Evolutionary conservation across 2,329 filamentous ascomycete species (phyloP).

Genomic region (Byssoonygena ceratinophila): DNA sequence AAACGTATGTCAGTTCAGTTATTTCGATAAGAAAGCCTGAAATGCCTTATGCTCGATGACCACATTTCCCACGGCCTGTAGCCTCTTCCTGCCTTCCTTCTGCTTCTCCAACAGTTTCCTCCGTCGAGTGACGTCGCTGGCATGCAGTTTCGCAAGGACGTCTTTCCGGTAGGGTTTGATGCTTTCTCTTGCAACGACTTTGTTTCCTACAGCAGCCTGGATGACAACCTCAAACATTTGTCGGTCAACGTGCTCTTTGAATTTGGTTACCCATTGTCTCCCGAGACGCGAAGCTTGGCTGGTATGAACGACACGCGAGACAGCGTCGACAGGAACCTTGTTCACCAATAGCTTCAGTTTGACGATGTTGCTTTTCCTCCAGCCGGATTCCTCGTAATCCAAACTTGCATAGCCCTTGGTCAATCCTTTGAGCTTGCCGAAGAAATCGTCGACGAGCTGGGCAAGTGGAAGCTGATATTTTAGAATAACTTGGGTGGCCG

Average conservation of each 20-base stretch:
- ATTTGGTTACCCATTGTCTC: constrained; percentile 81
- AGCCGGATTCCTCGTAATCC: constrained; percentile 93
- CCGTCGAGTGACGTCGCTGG: constrained; percentile 70
- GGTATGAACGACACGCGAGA: constrained; percentile 76
- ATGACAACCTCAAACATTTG: constrained; percentile 98
- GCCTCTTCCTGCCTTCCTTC: constrained; percentile 83
- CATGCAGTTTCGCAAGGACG: constrained; percentile 84
- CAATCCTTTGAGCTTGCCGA: constrained; percentile 85
- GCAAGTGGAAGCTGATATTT: constrained; percentile 83
- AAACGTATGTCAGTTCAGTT: constrained; percentile 10
- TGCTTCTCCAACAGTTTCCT: constrained; percentile 90
- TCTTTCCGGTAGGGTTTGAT: constrained; percentile 96
- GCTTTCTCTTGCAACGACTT: constrained; percentile 81
- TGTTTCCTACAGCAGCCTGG: constrained; percentile 72
- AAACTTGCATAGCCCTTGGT: constrained; percentile 94
- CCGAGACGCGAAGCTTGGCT: constrained; percentile 74
- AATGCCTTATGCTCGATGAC: constrained; percentile 95
- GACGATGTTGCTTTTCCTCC: constrained; percentile 65
- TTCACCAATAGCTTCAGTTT: constrained; percentile 93
- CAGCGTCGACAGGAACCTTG: constrained; percentile 83
- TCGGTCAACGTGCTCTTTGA: constrained; percentile 90
- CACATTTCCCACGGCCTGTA: constrained; percentile 70
- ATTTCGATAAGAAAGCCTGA: constrained; percentile 84
- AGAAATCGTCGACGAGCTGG: constrained; percentile 91
- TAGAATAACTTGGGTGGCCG: constrained; percentile 81